These are phyloP conservation scores for Gardenia jasminoides DNA, from an alignment of 257 asterid species.

Conservation along the genomic window DNA sequence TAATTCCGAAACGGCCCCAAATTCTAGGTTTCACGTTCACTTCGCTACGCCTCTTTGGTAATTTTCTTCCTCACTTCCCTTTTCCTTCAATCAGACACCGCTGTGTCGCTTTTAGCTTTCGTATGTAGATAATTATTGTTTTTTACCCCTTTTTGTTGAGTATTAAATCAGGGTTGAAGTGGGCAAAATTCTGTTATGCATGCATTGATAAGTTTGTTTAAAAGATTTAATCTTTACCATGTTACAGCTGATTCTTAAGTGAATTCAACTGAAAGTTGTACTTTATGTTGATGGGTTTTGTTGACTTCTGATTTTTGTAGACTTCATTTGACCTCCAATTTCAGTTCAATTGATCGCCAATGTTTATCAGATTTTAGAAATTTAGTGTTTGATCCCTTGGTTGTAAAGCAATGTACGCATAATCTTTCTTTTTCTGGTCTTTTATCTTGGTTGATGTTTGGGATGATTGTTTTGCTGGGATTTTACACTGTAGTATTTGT, in stretches of 20 bases:
- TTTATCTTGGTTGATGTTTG: not conserved
- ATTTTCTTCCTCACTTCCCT: slow-evolving; percentile 7
- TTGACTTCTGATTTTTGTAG: slow-evolving; percentile 1
- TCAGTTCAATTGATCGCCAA: not conserved
- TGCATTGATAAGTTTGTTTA: slow-evolving; percentile 1
- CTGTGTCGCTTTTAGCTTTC: not conserved
- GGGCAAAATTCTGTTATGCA: not conserved
- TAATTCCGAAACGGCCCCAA: slow-evolving; percentile 53
- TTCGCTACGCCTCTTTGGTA: slow-evolving; percentile 29
- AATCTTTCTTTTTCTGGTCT: not conserved
- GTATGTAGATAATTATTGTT: not conserved
- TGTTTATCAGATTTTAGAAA: not conserved
- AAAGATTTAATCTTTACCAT: not conserved
- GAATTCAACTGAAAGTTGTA: not conserved
- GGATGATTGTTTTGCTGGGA: not conserved
- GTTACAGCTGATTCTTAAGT: not conserved
- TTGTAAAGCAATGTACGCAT: not conserved
- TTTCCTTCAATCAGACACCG: not conserved
- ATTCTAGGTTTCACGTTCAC: slow-evolving; percentile 49
- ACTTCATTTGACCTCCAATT: not conserved
- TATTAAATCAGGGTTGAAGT: not conserved
- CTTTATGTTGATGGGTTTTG: not conserved
- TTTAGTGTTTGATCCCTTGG: not conserved
- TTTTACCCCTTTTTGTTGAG: not conserved
- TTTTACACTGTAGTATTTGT: not conserved